phyloP scores from a whole-genome alignment of 148 eudicot species.

The Pouteria glomerata region DNA sequence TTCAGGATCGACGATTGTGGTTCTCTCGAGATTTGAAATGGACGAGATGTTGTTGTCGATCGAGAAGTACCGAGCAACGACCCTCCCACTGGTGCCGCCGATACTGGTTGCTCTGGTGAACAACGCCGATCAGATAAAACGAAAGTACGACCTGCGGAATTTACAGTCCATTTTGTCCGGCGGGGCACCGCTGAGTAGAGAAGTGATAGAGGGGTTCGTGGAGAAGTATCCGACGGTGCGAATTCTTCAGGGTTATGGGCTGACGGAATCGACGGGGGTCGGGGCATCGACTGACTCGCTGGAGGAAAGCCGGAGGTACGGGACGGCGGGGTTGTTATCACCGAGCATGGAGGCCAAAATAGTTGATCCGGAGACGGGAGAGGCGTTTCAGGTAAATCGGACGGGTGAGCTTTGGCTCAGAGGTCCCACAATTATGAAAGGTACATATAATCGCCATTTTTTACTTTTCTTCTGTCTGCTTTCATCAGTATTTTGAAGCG shows the following conservation, averaged over 20 bases:
- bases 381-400: conserved; percentile 44
- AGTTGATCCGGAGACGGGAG: conserved; percentile 73
- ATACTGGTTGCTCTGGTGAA: conserved; percentile 75
- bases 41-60: conserved; percentile 66
- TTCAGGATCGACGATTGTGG: conserved; percentile 68
- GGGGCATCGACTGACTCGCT: conserved; percentile 80
- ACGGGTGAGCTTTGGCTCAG: conserved; percentile 96
- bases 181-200: conserved; percentile 90
- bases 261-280: conserved; percentile 77
- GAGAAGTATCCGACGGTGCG: conserved; percentile 58
- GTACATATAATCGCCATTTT: conserved; percentile 29
- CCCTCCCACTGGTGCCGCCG: conserved; percentile 85
- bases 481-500: too few species aligned
- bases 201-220: conserved; percentile 73
- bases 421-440: conserved; percentile 92
- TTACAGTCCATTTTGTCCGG: conserved; percentile 53
- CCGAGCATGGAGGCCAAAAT: conserved; percentile 83
- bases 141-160: conserved; percentile 47
- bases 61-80: conserved; percentile 51
- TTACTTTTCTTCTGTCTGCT: too few species aligned
- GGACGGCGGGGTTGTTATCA: conserved; percentile 82
- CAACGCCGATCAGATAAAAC: conserved; percentile 47
- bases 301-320: conserved; percentile 85
- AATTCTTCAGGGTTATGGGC: conserved; percentile 81
- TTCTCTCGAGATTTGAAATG: conserved; percentile 78